phyloP scores from a whole-genome alignment of 2,329 filamentous ascomycete species.

The Fusarium anguioides region DNA sequence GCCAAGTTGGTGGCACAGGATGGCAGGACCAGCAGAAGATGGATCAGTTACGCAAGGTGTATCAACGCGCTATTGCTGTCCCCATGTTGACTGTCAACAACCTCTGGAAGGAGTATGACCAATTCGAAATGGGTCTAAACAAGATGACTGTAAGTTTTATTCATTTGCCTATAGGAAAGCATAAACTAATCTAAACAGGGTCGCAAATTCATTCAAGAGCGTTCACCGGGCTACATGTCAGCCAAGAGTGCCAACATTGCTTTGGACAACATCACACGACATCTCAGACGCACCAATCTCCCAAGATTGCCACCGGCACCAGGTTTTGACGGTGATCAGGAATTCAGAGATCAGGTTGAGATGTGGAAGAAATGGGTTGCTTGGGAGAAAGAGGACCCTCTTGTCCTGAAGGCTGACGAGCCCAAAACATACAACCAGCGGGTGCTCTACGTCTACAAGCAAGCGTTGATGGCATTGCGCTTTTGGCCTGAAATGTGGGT shows the following conservation, averaged over 20 bases:
- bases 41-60: conserved; percentile 90
- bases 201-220: conserved; percentile 93
- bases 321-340: conserved; percentile 87
- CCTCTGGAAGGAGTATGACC: conserved; percentile 97
- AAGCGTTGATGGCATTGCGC: conserved; percentile 89
- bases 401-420: conserved; percentile 88
- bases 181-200: conserved; percentile 64
- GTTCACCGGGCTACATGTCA: conserved; percentile 94
- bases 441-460: conserved; percentile 90
- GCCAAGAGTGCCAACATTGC: conserved; percentile 90
- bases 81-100: conserved; percentile 85
- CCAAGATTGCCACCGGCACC: conserved; percentile 84
- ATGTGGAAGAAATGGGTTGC: conserved; percentile 94
- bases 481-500: conserved; percentile 98
- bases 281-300: conserved; percentile 79
- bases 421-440: conserved; percentile 78
- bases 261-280: conserved; percentile 86
- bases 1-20: conserved; percentile 81
- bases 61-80: conserved; percentile 88
- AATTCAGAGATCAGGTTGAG: conserved; percentile 85
- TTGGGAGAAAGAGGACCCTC: conserved; percentile 94
- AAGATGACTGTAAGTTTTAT: conserved; percentile 79
- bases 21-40: conserved; percentile 99
- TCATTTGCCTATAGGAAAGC: conserved; percentile 24
- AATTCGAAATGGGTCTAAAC: conserved; percentile 93